phyloP scores from a whole-genome alignment of 2,329 filamentous ascomycete species.

The Albophoma yamanashiensis region DNA sequence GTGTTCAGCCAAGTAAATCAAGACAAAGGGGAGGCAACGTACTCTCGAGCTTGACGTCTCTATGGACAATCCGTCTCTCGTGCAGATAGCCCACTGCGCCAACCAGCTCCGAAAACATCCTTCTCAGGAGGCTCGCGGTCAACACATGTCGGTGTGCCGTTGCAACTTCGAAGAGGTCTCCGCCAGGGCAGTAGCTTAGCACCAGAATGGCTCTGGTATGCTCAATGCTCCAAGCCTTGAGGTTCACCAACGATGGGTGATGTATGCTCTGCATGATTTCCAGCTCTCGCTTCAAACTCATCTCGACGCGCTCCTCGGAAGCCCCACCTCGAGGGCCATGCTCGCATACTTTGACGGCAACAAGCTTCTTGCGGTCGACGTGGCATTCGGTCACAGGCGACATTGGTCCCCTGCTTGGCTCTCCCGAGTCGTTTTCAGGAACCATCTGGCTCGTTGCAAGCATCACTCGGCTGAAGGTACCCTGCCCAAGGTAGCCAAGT shows the following conservation, averaged over 20 bases:
- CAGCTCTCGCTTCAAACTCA: slow-evolving; percentile 86
- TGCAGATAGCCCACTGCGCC: slow-evolving; percentile 82
- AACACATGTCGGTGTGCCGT: slow-evolving; percentile 60
- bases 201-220: slow-evolving; percentile 74
- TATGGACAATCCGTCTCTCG: slow-evolving; percentile 75
- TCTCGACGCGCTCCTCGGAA: slow-evolving; percentile 85
- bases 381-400: slow-evolving; percentile 20
- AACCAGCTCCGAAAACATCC: slow-evolving; percentile 85
- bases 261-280: slow-evolving; percentile 84
- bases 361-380: slow-evolving; percentile 63
- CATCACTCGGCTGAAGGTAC: slow-evolving; percentile 91
- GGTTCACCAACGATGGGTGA: slow-evolving; percentile 81
- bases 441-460: slow-evolving; percentile 71
- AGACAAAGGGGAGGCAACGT: slow-evolving; percentile 23
- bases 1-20: slow-evolving; percentile 1
- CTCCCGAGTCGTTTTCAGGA: slow-evolving; percentile 28
- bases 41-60: slow-evolving; percentile 97
- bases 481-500: slow-evolving; percentile 73
- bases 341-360: slow-evolving; percentile 92
- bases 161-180: slow-evolving; percentile 89
- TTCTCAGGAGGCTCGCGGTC: slow-evolving; percentile 57
- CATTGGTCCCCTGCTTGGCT: slow-evolving; percentile 16
- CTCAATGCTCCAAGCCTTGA: slow-evolving; percentile 87
- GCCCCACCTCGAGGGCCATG: slow-evolving; percentile 89
- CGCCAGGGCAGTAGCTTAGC: slow-evolving; percentile 84